Base-by-base conservation (phyloP, 352 stramenopile species). In the Globisporangium uncinulatum region DNA sequence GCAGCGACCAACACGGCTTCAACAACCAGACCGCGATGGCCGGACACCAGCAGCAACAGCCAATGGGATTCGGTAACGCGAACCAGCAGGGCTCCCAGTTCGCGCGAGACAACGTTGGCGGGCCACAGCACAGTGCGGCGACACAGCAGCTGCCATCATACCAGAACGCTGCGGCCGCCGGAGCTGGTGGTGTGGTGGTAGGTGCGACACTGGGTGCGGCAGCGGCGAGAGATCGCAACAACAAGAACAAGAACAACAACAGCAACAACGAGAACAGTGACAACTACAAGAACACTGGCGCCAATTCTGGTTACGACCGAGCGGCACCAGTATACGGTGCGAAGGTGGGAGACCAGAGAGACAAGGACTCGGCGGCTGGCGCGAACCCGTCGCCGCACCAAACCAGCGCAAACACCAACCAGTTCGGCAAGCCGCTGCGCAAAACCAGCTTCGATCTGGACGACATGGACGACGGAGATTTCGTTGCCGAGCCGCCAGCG, bases 401-500 rank as follows among this genome's bases (percentile, higher is more conserved):
- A 21, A 44, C 51, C n/a, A 20, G 46, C 17, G 41, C 2, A 5
- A 58, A 44, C 15, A 36, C 50, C 31, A 57, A 39, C 32, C 32
- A 57, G 20, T 55, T 56, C 34, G 20, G 29, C 14, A 58, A 46
- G 20, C 59, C 52, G 20, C 45, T 45, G 20, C 67, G 61, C n/a
- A 73, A 66, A 41, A 58, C 52, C 32, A 85, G 63, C 51, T 59
- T 78, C 29, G 62, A 82, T 19, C 48, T 70, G 29, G 67, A 79
- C 29, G 54, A 65, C 21, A 60, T 76, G 51, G 63, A 71, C 29
- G 63, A 69, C 34, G 65, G 74, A 37, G 62, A 78, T 32, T 45
- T 71, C 6, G 59, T 67, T n/a, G 66, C 56, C 4, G 36, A 45
- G 31, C 58, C 50, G 43, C 70, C 48, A 56, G 69, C 15, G 45